Percentiles rank a stretch among this genome's conserved stretches.
phyloP scores from a whole-genome alignment of 2,329 filamentous ascomycete genomes.

The Penicillium sp. region DNA sequence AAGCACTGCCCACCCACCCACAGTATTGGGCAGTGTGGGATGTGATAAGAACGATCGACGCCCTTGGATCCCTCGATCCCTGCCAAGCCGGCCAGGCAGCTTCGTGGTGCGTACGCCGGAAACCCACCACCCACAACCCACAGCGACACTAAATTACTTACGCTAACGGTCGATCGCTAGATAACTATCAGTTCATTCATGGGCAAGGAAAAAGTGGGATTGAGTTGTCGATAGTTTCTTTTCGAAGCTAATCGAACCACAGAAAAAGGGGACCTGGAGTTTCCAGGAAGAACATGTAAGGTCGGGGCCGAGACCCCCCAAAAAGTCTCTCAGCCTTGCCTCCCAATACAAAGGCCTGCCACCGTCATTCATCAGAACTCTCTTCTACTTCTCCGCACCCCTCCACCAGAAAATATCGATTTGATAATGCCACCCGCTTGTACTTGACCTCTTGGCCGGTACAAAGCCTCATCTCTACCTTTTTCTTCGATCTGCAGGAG shows the following conservation, averaged over 20 bases:
- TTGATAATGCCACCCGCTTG: slow-evolving; percentile 13
- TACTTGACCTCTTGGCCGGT: slow-evolving; percentile 9
- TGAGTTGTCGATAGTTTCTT: slow-evolving; percentile 4
- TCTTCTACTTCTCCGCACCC: slow-evolving; percentile 14
- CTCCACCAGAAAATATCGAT: slow-evolving; percentile 4
- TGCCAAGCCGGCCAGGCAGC: slow-evolving; percentile 31
- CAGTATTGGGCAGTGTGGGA: neutral
- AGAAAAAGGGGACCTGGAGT: neutral
- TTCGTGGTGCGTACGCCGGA: slow-evolving; percentile 26
- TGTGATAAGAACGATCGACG: neutral
- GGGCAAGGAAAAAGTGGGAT: neutral
- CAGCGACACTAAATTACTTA: neutral
- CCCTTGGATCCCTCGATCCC: slow-evolving; percentile 8
- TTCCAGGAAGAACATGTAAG: neutral
- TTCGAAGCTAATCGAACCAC: slow-evolving; percentile 18
- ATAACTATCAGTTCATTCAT: neutral
- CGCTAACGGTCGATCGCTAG: slow-evolving; percentile 17
- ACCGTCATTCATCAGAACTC: slow-evolving; percentile 22
- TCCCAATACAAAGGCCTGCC: slow-evolving; percentile 16
- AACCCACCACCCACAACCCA: slow-evolving; percentile 4
- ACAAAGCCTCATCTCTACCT: slow-evolving; percentile 3
- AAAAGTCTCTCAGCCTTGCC: slow-evolving; percentile 9
- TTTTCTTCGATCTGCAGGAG: slow-evolving; percentile 2
- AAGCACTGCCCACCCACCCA: neutral
- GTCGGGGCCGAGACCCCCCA: slow-evolving; percentile 5